Base-by-base conservation (phyloP, 345 rosid species). In the Aquilaria yunnanensis region DNA sequence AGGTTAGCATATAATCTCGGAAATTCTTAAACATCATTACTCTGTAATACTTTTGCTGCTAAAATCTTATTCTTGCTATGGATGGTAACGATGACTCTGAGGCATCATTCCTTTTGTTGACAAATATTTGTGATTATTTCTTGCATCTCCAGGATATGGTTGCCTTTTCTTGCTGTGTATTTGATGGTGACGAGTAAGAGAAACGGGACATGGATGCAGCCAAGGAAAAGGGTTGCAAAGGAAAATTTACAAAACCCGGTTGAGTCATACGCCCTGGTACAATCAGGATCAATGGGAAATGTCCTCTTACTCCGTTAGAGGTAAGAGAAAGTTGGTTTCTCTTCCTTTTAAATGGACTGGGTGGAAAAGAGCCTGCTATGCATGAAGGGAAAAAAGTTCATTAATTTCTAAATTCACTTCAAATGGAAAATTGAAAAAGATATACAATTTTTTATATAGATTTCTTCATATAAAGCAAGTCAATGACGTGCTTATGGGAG, bases 151-250 rank as follows among this genome's bases (percentile, higher is more conserved):
- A 95, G 99, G 99, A 95, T 80, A 91, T 95, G 99, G 99, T 95
- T 68, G 99, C 99, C 75, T 95, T 95, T 77, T 95, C 99, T 63
- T 95, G 99, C 72, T 95, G 99, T 70, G 77, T 95, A 66, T 95
- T 89, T 81, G 99, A 89, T 79, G 99, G 99, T 52, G 99, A 96
- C 34, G 78, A 72, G 68, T 82, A 85, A 72, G 99, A 91, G 84
- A 83, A 73, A 60, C 66, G 62, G 72, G 96, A 91, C 71, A 95
- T 95, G 99, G 68, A 61, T 54, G 96, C 86, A 57, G 99, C 98
- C n/a, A 84, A 97, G 78, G 98, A 95, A 77, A 79, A 83, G 72
- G 99, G 98, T 67, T 95, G 99, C 97, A 87, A 79, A 77, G 99
- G 96, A 57, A 95, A 95, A 71, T 95, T 95, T 69, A 89, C 99